phyloP scores from a whole-genome alignment of 208 protist species.

The Leishmania guyanensis region DNA sequence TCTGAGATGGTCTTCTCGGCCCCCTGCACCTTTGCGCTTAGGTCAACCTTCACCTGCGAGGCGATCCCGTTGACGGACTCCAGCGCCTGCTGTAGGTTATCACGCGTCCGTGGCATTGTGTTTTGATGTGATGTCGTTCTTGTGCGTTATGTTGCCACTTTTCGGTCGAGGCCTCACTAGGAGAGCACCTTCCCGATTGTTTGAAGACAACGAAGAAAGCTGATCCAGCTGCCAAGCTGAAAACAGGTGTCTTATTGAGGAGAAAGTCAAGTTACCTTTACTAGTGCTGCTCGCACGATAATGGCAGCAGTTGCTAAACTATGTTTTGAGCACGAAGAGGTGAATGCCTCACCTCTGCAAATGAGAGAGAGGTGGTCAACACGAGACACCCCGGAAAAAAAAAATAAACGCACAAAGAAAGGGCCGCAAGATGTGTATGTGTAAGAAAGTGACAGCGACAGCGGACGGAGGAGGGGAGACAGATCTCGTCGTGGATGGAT shows the following conservation, averaged over 20 bases:
- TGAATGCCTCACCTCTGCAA: neutral
- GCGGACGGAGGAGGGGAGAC: neutral
- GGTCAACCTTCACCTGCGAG: conserved; percentile 10
- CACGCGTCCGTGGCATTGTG: neutral
- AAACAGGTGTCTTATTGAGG: neutral
- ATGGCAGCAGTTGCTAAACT: neutral
- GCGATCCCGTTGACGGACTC: conserved; percentile 5
- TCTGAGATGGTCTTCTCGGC: conserved; percentile 5
- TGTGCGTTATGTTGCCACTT: neutral
- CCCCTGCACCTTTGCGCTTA: conserved; percentile 6
- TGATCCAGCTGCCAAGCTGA: neutral
- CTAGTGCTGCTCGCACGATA: neutral
- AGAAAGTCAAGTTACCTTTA: neutral
- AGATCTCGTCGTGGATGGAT: neutral
- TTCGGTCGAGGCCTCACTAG: neutral
- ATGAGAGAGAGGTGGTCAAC: neutral
- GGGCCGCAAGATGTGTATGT: neutral
- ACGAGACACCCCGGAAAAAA: too few species aligned
- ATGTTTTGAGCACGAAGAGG: neutral
- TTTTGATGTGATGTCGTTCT: neutral
- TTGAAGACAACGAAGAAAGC: neutral
- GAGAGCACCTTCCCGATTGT: neutral
- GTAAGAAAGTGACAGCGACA: neutral
- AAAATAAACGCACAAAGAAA: too few species aligned
- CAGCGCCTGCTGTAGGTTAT: neutral